Base-by-base conservation (phyloP, 2,329 filamentous ascomycete species). In the Ceratocystis papillata region DNA sequence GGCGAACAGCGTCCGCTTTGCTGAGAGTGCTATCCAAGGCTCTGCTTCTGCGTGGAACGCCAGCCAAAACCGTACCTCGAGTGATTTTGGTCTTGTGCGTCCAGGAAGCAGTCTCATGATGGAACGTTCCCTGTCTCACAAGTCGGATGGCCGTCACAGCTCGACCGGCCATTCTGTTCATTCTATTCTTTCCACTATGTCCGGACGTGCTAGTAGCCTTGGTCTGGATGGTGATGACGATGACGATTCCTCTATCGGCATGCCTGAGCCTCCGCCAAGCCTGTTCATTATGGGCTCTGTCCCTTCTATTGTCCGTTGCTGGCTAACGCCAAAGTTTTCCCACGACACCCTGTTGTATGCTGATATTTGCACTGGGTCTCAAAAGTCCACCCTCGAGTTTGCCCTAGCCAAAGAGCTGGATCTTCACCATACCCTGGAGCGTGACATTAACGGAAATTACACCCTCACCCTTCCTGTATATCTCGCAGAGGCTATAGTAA, bases 1-100 rank as follows among this genome's bases (percentile, higher is more conserved):
- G 71, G 93, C 94, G 61, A 97, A 97, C 74, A 97, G 94, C 73
- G 94, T 99, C 70, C 89, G 94, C 46, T 99, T 99, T 72, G 94
- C 97, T 73, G 93, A 97, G 74, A 96, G 90, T 73, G 92, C 93
- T 15, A 85, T 96, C 71, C 91, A 96, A 71, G 88, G 90, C 61
- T 91, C 84, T 8, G 88, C 90, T 60, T 91, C 84, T 7, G 83
- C 91, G 74, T 95, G 94, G 84, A 87, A 87, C 48, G 77, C 78
- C 48, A 77, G 78, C 46, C 85, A 84, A 69, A 89, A 87, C 67
- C 85, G 93, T 57, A 87, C 91, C 66, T 93, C 90, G 12, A 85
- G 89, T 60, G 94, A 97, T 66, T 87, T 96, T 70, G 84, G 86
- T 50, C 87, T 89, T 30, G 79, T 85, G 61, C 82, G 93, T 63